phyloP scores from a whole-genome alignment of 352 stramenopile species.

The Achlya hypogyna region DNA sequence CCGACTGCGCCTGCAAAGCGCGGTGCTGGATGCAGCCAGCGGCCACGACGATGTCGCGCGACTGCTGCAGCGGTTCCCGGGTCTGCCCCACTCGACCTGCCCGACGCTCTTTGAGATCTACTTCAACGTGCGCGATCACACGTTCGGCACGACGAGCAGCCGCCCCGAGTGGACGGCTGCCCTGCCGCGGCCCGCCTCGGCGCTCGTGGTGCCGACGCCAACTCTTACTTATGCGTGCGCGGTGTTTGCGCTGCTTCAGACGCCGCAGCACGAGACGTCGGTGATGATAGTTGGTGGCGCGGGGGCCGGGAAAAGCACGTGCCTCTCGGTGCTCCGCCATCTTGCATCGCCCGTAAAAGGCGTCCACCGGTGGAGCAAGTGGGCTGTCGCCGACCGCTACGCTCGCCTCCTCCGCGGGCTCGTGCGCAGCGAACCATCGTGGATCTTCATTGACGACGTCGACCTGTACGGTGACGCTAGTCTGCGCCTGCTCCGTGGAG shows the following conservation, averaged over 20 bases:
- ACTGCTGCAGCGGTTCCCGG: background rate
- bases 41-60: background rate
- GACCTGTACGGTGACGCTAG: background rate
- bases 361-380: background rate
- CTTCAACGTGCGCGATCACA: background rate
- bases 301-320: background rate
- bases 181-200: background rate
- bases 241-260: background rate
- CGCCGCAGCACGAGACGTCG: background rate
- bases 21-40: background rate
- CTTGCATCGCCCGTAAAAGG: background rate
- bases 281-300: background rate
- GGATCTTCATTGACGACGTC: constrained; percentile 3
- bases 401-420: too few species aligned
- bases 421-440: too few species aligned
- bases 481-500: background rate
- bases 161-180: background rate
- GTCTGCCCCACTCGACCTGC: background rate
- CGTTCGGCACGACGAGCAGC: background rate
- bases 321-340: background rate
- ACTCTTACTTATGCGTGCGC: background rate
- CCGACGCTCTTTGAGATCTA: constrained; percentile 2
- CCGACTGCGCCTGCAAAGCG: background rate
- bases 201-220: background rate
- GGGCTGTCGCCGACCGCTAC: too few species aligned